Evolutionary conservation across 352 stramenopile genomes (phyloP).

Genomic region (Blastocystis sp.): DNA sequence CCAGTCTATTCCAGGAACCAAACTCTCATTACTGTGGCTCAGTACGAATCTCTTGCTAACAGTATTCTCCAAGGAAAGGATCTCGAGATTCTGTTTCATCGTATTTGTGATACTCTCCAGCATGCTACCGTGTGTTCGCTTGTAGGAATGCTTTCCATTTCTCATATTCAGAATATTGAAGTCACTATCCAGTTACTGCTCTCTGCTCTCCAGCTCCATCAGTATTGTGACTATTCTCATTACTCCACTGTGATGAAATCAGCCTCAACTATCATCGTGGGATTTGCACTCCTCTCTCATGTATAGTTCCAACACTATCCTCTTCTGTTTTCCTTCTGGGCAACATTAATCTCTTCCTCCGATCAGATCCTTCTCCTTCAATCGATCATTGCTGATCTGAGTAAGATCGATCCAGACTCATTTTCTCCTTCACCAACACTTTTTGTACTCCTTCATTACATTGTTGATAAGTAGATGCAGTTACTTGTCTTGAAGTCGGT

Average conservation of each 20-base stretch:
- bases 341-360: background rate
- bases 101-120: too few relatives aligned
- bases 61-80: too few relatives aligned
- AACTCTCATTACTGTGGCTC: background rate
- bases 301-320: conserved; percentile 1
- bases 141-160: background rate
- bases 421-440: background rate
- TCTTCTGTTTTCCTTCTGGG: conserved; percentile 14
- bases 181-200: background rate
- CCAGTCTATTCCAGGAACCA: background rate
- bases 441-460: background rate
- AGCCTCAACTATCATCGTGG: background rate
- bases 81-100: too few relatives aligned
- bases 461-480: background rate
- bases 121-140: too few relatives aligned
- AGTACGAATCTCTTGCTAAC: too few relatives aligned
- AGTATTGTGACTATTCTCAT: background rate
- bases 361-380: background rate
- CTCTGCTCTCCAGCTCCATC: background rate
- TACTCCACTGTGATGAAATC: background rate
- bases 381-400: background rate
- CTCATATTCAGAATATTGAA: background rate
- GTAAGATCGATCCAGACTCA: background rate
- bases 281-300: background rate
- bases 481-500: conserved; percentile 4